These are phyloP conservation scores for Cyclotella atomus DNA, from an alignment of 108 stramenopile species.

Conservation along the genomic window DNA sequence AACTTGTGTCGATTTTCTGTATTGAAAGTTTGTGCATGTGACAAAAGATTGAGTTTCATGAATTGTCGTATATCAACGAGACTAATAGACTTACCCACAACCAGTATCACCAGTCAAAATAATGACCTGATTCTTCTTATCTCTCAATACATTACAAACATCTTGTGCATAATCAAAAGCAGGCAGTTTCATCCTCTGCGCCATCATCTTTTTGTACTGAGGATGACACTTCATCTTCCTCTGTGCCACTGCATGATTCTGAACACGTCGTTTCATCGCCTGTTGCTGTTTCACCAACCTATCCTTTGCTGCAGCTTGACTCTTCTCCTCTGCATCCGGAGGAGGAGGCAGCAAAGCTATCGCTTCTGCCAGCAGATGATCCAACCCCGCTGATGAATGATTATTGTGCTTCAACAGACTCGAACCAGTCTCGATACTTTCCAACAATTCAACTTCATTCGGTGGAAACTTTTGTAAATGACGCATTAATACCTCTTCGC, in stretches of 20 bases:
- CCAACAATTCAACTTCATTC: constrained; percentile 43
- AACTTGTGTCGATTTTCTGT: constrained; percentile 88
- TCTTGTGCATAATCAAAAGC: constrained; percentile 60
- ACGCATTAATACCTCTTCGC: constrained; percentile 41
- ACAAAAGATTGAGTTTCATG: too few relatives aligned
- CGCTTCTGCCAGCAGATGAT: constrained; percentile 13
- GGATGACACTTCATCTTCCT: constrained; percentile 30
- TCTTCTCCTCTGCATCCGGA: constrained; percentile 9
- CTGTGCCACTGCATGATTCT: constrained; percentile 26
- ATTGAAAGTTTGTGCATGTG: background rate
- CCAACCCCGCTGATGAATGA: background rate
- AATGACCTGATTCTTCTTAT: constrained; percentile 55
- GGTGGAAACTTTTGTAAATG: constrained; percentile 58
- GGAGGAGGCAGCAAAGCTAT: constrained; percentile 1
- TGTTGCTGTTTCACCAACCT: background rate
- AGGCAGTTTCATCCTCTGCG: constrained; percentile 55
- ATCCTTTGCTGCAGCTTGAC: constrained; percentile 21
- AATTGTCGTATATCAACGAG: background rate
- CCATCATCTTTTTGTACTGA: constrained; percentile 44
- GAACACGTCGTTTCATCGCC: constrained; percentile 10
- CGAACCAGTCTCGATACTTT: constrained; percentile 70
- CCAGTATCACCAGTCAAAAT: constrained; percentile 69
- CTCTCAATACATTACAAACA: constrained; percentile 48
- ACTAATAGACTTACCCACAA: constrained; percentile 42
- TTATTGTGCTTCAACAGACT: constrained; percentile 24